These are phyloP conservation scores for Acarospora socialis DNA, from an alignment of 2,329 filamentous ascomycete genomes.

Conservation along the genomic window DNA sequence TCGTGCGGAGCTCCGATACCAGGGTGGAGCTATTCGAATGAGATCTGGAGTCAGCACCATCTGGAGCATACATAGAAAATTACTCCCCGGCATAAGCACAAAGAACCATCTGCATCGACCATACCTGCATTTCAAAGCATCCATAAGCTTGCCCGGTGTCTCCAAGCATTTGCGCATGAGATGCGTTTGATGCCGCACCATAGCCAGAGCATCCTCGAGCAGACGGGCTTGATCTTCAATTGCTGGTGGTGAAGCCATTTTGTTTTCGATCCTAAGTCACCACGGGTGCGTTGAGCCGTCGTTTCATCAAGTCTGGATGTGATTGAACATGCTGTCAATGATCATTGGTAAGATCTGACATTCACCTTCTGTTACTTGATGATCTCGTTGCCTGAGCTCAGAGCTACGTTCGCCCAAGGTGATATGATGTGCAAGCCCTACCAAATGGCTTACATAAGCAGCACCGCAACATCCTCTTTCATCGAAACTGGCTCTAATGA, in stretches of 20 bases:
- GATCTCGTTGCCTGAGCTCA: too few species aligned
- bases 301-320: too few species aligned
- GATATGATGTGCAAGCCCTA: too few species aligned
- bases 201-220: constrained; percentile 90
- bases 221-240: constrained; percentile 76
- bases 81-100: background rate
- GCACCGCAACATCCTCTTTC: too few species aligned
- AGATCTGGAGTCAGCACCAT: constrained; percentile 11
- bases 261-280: too few species aligned
- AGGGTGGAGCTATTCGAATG: constrained; percentile 65
- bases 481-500: too few species aligned
- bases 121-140: constrained; percentile 98
- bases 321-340: background rate
- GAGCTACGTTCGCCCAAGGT: too few species aligned
- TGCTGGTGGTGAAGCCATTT: constrained; percentile 43
- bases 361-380: too few species aligned
- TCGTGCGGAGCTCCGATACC: constrained; percentile 94
- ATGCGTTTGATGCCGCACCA: constrained; percentile 91
- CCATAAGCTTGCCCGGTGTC: constrained; percentile 96
- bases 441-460: too few species aligned
- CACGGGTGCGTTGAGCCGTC: too few species aligned
- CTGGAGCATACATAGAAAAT: constrained; percentile 13
- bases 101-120: constrained; percentile 22
- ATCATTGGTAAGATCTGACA: background rate
- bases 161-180: constrained; percentile 98